Conservation (phyloP, 2,329 filamentous ascomycete genomes). For the Colletotrichum filicis region DNA sequence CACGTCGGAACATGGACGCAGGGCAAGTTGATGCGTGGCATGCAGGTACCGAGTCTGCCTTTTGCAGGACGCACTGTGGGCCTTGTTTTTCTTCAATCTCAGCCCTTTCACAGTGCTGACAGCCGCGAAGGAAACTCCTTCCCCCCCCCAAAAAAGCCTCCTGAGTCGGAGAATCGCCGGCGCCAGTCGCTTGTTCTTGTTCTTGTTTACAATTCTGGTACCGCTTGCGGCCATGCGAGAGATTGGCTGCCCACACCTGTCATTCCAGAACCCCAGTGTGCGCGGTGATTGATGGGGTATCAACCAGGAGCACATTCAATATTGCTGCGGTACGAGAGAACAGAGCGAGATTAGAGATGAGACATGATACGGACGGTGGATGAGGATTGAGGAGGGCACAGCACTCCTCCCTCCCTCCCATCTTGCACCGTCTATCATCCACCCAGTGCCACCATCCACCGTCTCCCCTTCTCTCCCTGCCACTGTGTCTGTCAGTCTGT, state of each 20-base stretch:
- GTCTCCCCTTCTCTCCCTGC: conserved; percentile 2
- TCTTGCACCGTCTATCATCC: neutral
- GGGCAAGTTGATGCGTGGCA: conserved; percentile 32
- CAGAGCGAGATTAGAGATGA: conserved; percentile 25
- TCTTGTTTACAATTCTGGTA: conserved; percentile 7
- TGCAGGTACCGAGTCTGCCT: conserved; percentile 33
- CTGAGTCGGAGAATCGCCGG: neutral
- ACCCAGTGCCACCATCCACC: neutral
- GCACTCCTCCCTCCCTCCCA: conserved; percentile 8
- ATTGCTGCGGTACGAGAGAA: conserved; percentile 20
- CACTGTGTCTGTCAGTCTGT: neutral
- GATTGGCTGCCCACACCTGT: conserved; percentile 31
- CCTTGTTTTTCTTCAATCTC: conserved; percentile 13
- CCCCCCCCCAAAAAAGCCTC: neutral
- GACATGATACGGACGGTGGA: neutral
- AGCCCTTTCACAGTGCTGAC: neutral
- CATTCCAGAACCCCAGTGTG: conserved; percentile 33
- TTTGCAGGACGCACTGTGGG: conserved; percentile 22
- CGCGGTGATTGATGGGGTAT: conserved; percentile 14
- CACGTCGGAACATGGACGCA: conserved; percentile 26
- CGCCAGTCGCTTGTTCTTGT: neutral
- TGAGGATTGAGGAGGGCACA: neutral
- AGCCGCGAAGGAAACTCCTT: neutral
- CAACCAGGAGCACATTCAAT: conserved; percentile 1
- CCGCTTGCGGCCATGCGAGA: conserved; percentile 29